Evolutionary conservation across 2,329 filamentous ascomycete species (phyloP).

Genomic region (Botryotinia calthae): DNA sequence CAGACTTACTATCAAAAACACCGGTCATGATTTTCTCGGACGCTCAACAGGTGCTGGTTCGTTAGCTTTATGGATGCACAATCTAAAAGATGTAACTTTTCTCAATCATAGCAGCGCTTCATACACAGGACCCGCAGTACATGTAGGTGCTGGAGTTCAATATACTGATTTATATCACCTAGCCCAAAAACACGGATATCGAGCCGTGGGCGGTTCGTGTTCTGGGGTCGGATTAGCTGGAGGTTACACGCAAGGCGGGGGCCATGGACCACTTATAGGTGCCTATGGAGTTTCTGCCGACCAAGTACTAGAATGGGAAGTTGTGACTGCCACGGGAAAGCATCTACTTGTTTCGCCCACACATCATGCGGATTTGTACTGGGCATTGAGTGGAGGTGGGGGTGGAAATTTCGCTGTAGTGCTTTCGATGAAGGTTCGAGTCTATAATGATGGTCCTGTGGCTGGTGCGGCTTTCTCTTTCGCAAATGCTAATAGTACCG

Average conservation of each 20-base stretch:
- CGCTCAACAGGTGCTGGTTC: constrained; percentile 46
- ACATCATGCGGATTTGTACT: constrained; percentile 48
- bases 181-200: constrained; percentile 7
- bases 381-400: constrained; percentile 50
- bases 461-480: not conserved
- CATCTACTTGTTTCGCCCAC: constrained; percentile 44
- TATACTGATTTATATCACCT: not conserved
- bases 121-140: constrained; percentile 10
- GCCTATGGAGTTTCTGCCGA: constrained; percentile 51
- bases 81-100: constrained; percentile 43
- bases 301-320: constrained; percentile 42
- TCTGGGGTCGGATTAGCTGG: not conserved
- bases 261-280: constrained; percentile 50
- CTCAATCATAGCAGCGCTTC: constrained; percentile 30
- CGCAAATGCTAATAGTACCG: not conserved
- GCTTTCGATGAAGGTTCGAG: constrained; percentile 18
- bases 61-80: constrained; percentile 47
- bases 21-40: constrained; percentile 48
- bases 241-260: constrained; percentile 30
- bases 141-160: constrained; percentile 20
- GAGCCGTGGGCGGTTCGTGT: constrained; percentile 13
- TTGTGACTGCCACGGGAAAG: constrained; percentile 44
- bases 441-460: not conserved
- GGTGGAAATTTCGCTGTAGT: constrained; percentile 46
- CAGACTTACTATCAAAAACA: constrained; percentile 42